These are phyloP conservation scores for Colletotrichum sp. DNA, from an alignment of 2,329 filamentous ascomycete species.

Conservation along the genomic window DNA sequence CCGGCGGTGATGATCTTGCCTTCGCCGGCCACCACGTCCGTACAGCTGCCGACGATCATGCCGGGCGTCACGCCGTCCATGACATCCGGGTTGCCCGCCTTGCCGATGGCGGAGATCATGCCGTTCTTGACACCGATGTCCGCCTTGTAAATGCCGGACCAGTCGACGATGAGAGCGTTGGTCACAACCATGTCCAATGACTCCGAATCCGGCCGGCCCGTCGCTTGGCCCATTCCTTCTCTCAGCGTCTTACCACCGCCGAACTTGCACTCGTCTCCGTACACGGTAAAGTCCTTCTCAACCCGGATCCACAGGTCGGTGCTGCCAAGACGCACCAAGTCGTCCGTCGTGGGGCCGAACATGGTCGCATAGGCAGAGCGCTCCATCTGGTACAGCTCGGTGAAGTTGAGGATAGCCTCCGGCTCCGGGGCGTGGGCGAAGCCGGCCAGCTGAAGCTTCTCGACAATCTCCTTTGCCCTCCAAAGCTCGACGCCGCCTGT, in stretches of 20 bases:
- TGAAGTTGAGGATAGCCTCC: constrained; percentile 51
- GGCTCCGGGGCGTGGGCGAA: constrained; percentile 81
- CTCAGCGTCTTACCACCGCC: constrained; percentile 92
- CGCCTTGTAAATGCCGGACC: constrained; percentile 92
- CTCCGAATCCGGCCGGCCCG: constrained; percentile 73
- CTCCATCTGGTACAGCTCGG: constrained; percentile 74
- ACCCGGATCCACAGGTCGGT: constrained; percentile 92
- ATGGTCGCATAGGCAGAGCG: constrained; percentile 81
- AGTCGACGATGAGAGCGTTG: constrained; percentile 90
- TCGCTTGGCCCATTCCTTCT: constrained; percentile 95
- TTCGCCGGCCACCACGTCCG: constrained; percentile 91
- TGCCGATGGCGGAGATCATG: constrained; percentile 86
- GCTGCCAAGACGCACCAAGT: constrained; percentile 79
- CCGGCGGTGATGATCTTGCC: constrained; percentile 90
- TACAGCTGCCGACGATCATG: constrained; percentile 86
- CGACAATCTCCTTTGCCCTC: constrained; percentile 69
- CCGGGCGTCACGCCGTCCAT: constrained; percentile 85
- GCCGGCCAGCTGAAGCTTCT: constrained; percentile 70
- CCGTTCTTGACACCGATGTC: constrained; percentile 94
- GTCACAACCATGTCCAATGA: constrained; percentile 85
- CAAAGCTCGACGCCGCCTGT: constrained; percentile 71
- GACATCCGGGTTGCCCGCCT: constrained; percentile 95
- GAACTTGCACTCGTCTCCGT: constrained; percentile 95
- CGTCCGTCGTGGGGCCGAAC: constrained; percentile 92
- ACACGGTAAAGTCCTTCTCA: constrained; percentile 82